phyloP scores from a whole-genome alignment of 2,329 filamentous ascomycete genomes.

The Cladophialophora carrionii region DNA sequence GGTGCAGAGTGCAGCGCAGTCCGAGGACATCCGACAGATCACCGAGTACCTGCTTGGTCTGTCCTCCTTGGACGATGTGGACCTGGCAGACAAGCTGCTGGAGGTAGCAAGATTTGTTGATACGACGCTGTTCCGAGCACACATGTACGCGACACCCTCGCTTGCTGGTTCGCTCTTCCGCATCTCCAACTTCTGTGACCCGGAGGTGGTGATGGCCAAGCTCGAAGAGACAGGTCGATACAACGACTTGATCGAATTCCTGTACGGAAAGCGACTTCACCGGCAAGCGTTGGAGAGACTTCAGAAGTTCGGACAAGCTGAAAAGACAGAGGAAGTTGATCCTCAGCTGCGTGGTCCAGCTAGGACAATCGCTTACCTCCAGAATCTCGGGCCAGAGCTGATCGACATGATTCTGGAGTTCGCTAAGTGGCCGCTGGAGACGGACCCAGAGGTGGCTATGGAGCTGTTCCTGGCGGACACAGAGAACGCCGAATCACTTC shows the following conservation, averaged over 20 bases:
- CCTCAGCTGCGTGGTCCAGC: slow-evolving; percentile 74
- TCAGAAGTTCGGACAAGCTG: slow-evolving; percentile 72
- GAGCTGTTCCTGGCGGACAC: slow-evolving; percentile 92
- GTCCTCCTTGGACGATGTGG: slow-evolving; percentile 56
- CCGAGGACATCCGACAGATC: slow-evolving; percentile 49
- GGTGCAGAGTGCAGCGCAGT: slow-evolving; percentile 40
- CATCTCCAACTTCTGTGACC: slow-evolving; percentile 95
- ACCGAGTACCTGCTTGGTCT: slow-evolving; percentile 54
- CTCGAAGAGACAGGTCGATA: slow-evolving; percentile 86
- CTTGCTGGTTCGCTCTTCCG: slow-evolving; percentile 89
- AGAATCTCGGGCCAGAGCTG: slow-evolving; percentile 81
- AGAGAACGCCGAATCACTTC: slow-evolving; percentile 89
- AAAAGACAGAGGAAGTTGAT: slow-evolving; percentile 45
- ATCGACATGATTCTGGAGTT: slow-evolving; percentile 92
- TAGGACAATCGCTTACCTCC: slow-evolving; percentile 85
- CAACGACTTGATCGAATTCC: slow-evolving; percentile 94
- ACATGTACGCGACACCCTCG: slow-evolving; percentile 88
- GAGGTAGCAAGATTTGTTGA: slow-evolving; percentile 84
- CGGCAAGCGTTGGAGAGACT: slow-evolving; percentile 81
- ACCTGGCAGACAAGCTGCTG: slow-evolving; percentile 72
- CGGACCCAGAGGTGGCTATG: slow-evolving; percentile 76
- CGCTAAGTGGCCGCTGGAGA: slow-evolving; percentile 80
- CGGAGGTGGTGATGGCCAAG: slow-evolving; percentile 90
- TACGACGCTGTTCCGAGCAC: slow-evolving; percentile 89
- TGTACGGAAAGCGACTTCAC: slow-evolving; percentile 93